Evolutionary conservation across 2,329 filamentous ascomycete genomes (phyloP), one percentile per base, ranked within the genome.

Genomic region (Canariomyces notabilis): DNA sequence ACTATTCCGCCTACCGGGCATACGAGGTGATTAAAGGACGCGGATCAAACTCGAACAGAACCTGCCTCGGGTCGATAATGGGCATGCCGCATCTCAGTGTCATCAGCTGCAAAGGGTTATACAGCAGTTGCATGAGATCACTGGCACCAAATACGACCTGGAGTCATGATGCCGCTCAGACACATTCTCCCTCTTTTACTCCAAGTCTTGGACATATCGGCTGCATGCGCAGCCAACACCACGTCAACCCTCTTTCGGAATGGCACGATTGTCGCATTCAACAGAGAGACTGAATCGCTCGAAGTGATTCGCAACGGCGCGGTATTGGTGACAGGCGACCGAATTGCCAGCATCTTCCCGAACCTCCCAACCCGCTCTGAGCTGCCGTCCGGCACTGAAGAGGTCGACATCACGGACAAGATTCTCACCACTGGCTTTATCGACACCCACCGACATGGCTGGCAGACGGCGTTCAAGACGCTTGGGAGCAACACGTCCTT

Each of bases 371-470:
- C 37, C 1, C 11, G n/a, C 31, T 26, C 9, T 15, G n/a, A 15
- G n/a, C 22, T 65, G 3, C 60, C 61, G 1, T 36, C 48, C 0
- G 60, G 61, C 15, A 64, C 63, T 1, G 64, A 75, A 41, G 50
- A 69, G 1, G 61, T 79, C n/a, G 69, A 80, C 51, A 70, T 69
- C 32, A 67, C 65, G 0, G 64, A 69, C 42, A 74, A 76, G 54
- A 79, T 79, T 48, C 64, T 79, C 42, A 69, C 69, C 0, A 73
- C 76, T 0, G 76, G 77, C 7, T 79, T 80, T 58, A 64, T 80
- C 47, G 73, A 80, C 58, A 79, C 75, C 0, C 77, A 80, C 52
- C 70, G 71, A 1, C 74, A 78, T 50, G 67, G 70, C 0, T 79
- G 76, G 77, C 74, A 80, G 55, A 79, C 77, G 0, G 72, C 67